Conservation (phyloP, 2,329 filamentous ascomycete genomes). For the Diplodia corticola region DNA sequence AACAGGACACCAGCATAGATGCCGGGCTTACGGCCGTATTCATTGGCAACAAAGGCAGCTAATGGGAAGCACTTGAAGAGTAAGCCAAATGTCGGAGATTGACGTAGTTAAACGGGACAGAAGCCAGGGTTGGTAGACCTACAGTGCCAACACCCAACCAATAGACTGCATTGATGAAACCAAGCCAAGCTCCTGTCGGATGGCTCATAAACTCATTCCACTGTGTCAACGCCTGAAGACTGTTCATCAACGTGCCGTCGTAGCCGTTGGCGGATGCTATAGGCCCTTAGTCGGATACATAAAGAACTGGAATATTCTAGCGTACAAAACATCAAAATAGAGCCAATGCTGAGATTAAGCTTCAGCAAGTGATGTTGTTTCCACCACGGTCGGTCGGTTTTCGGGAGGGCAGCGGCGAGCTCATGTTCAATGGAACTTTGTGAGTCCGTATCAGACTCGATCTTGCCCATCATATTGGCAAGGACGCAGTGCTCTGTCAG, state of each 20-base stretch:
- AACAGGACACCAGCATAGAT: slow-evolving; percentile 12
- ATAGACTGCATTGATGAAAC: slow-evolving; percentile 31
- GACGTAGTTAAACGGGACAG: too few relatives aligned
- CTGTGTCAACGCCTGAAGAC: slow-evolving; percentile 9
- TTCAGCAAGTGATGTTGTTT: slow-evolving; percentile 8
- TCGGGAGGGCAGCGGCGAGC: slow-evolving; percentile 6
- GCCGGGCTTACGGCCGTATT: slow-evolving; percentile 29
- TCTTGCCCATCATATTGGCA: background rate
- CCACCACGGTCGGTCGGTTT: slow-evolving; percentile 1
- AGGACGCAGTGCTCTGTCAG: too few relatives aligned
- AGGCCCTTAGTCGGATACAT: background rate
- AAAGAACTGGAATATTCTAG: background rate
- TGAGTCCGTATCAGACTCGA: background rate
- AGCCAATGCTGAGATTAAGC: slow-evolving; percentile 11
- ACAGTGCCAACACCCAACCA: slow-evolving; percentile 29
- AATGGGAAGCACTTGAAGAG: slow-evolving; percentile 26
- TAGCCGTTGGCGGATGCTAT: slow-evolving; percentile 11
- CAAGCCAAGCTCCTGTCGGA: slow-evolving; percentile 27
- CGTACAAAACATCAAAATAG: slow-evolving; percentile 10
- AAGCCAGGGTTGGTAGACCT: too few relatives aligned
- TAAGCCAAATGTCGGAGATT: too few relatives aligned
- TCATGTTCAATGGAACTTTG: background rate
- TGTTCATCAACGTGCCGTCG: slow-evolving; percentile 18
- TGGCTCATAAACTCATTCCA: slow-evolving; percentile 24
- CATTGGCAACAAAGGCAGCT: slow-evolving; percentile 32